Percentiles rank a stretch among this genome's conserved stretches.
Evolutionary conservation across 148 eudicot species (phyloP).

Genomic region (Gaultheria prostrata): DNA sequence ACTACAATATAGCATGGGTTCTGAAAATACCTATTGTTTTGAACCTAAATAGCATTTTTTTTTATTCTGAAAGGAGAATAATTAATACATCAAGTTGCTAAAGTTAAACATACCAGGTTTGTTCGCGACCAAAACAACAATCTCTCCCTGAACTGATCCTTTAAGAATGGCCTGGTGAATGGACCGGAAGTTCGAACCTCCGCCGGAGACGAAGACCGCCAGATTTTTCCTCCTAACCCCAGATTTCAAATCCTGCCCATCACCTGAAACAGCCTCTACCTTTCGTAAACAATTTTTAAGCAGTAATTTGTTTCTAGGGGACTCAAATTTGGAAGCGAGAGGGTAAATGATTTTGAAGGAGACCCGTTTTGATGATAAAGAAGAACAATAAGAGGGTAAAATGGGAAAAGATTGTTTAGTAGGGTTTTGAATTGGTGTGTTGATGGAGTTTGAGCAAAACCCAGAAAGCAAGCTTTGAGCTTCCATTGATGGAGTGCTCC

Average conservation of each 20-base stretch:
- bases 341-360: constrained; percentile 9
- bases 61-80: no score
- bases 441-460: constrained; percentile 16
- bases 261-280: constrained; percentile 15
- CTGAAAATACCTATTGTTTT: neutral
- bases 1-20: neutral
- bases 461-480: constrained; percentile 26
- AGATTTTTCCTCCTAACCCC: constrained; percentile 47
- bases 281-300: constrained; percentile 12
- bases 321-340: constrained; percentile 12
- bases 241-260: constrained; percentile 13
- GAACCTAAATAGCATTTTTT: neutral
- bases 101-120: constrained; percentile 42
- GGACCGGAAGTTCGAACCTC: constrained; percentile 84
- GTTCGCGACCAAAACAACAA: constrained; percentile 75
- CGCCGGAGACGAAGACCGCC: constrained; percentile 87
- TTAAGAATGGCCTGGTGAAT: constrained; percentile 53
- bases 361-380: constrained; percentile 12
- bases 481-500: constrained; percentile 28
- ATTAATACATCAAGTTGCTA: neutral
- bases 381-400: neutral
- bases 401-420: neutral
- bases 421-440: constrained; percentile 22
- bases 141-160: constrained; percentile 59
- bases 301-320: neutral